Evolutionary conservation across 2,329 filamentous ascomycete genomes (phyloP), one percentile per base, ranked within the genome.

Genomic region (Trichoderma guizhouense): DNA sequence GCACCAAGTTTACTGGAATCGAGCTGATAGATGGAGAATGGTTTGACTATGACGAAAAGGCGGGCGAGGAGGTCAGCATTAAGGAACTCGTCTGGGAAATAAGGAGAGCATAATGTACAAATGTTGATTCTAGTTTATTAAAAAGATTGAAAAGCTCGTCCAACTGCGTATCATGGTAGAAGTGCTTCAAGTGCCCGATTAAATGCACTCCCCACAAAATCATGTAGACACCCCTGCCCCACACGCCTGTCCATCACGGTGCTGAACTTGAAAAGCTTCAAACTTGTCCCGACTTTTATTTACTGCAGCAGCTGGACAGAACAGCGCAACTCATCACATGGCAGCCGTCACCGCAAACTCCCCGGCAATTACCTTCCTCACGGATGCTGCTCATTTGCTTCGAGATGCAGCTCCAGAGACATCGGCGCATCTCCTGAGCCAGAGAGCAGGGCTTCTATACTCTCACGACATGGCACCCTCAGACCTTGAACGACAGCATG

Each of bases 11-110:
- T 78, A 86, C 89, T 0, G 89, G 83, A 6, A 92, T 98, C 69
- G 95, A 98, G 76, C 83, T 99, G 70, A 85, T 86, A 0, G 96
- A 99, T 32, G 95, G 93, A 30, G 96, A 99, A 77, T 99, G 96
- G 96, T 99, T 92, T 81, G 95, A 98, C 77, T 99, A 98, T 78
- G 95, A 98, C 76, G 95, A 98, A 83, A 98, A 98, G 85, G 88
- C 93, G 0, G 88, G 91, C 0, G 93, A 97, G 64, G 95, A 98
- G 81, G 95, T 98, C 61, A 96, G 93, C 81, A 94, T 98, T 80
- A 95, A 94, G 80, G 93, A 96, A 34, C 82, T 97, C 70, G 93
- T 89, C 73, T 99, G 94, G 94, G 91, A 94, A 75, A 92, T 99
- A 75, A 87, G 89, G 74, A 87, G 94, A 75, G 89, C 90, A 43